Evolutionary conservation across 306 rosid species (phyloP).

Genomic region (Dryas octopetala): DNA sequence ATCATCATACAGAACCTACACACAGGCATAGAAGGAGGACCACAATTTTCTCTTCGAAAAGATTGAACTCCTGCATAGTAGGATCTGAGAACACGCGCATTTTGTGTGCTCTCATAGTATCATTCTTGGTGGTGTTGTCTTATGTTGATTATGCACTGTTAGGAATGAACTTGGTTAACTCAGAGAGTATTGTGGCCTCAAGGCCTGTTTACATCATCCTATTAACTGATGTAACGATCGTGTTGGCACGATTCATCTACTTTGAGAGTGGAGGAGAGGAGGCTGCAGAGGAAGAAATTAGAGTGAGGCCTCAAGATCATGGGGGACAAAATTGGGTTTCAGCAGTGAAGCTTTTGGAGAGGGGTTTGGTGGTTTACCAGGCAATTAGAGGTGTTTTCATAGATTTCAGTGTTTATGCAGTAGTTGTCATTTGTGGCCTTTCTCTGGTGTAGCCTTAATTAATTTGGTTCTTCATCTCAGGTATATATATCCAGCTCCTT

Average conservation of each 20-base stretch:
- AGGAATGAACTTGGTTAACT: slow-evolving; percentile 38
- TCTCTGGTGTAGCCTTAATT: slow-evolving; percentile 45
- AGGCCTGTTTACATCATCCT: slow-evolving; percentile 74
- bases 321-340: slow-evolving; percentile 50
- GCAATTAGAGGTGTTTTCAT: slow-evolving; percentile 70
- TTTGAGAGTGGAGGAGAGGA: slow-evolving; percentile 36
- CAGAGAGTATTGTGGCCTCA: slow-evolving; percentile 43
- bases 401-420: slow-evolving; percentile 71
- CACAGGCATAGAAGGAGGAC: slow-evolving; percentile 6
- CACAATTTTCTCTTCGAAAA: slow-evolving; percentile 56
- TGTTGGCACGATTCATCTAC: slow-evolving; percentile 38
- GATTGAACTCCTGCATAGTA: slow-evolving; percentile 53
- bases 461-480: not conserved
- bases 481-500: too few species aligned
- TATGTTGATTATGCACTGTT: slow-evolving; percentile 32
- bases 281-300: slow-evolving; percentile 26
- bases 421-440: slow-evolving; percentile 63
- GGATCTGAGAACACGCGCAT: slow-evolving; percentile 63
- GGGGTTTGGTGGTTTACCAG: slow-evolving; percentile 79
- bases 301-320: slow-evolving; percentile 19
- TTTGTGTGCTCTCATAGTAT: slow-evolving; percentile 48
- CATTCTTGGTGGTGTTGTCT: slow-evolving; percentile 54
- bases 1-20: slow-evolving; percentile 2
- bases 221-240: slow-evolving; percentile 60
- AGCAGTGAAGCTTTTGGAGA: slow-evolving; percentile 78